Conservation (phyloP, 225 moss, liverwort and hornwort genomes). For the Anthoceros angustus region DNA sequence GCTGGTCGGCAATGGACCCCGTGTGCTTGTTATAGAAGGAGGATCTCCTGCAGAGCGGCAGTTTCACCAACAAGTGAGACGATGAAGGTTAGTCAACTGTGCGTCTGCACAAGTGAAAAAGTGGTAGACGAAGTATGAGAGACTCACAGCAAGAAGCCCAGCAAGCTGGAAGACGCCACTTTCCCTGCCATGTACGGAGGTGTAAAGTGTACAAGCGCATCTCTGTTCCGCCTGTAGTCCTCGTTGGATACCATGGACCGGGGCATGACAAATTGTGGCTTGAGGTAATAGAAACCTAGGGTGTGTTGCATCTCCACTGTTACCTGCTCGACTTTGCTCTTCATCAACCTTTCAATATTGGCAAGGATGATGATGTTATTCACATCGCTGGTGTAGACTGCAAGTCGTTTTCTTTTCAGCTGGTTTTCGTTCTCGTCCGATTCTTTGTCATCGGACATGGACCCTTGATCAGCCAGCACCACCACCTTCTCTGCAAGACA, state of each 20-base stretch:
- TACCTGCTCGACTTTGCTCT: constrained; percentile 45
- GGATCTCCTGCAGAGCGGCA: constrained; percentile 41
- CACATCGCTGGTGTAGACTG: constrained; percentile 26
- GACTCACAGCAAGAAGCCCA: constrained; percentile 80
- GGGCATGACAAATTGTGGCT: constrained; percentile 62
- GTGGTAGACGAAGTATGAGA: background rate
- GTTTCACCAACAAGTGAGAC: background rate
- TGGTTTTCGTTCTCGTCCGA: constrained; percentile 13
- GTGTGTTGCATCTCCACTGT: constrained; percentile 88
- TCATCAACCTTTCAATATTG: constrained; percentile 63
- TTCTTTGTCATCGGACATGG: constrained; percentile 22
- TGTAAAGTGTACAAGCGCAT: constrained; percentile 84
- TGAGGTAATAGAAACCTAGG: constrained; percentile 69
- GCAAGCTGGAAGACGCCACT: constrained; percentile 73
- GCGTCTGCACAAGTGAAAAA: background rate
- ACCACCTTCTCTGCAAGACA: constrained; percentile 49
- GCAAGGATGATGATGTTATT: constrained; percentile 40
- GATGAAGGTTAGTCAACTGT: too few relatives aligned
- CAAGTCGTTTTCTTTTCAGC: constrained; percentile 18
- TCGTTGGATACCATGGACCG: constrained; percentile 69
- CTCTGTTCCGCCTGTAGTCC: constrained; percentile 69
- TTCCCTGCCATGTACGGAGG: constrained; percentile 86
- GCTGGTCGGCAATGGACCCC: constrained; percentile 68
- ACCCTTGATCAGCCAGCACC: constrained; percentile 48
- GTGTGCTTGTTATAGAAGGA: constrained; percentile 78